Evolutionary conservation across 2,329 filamentous ascomycete genomes (phyloP), one percentile per base, ranked within the genome.

Genomic region (Ascochyta pisi): DNA sequence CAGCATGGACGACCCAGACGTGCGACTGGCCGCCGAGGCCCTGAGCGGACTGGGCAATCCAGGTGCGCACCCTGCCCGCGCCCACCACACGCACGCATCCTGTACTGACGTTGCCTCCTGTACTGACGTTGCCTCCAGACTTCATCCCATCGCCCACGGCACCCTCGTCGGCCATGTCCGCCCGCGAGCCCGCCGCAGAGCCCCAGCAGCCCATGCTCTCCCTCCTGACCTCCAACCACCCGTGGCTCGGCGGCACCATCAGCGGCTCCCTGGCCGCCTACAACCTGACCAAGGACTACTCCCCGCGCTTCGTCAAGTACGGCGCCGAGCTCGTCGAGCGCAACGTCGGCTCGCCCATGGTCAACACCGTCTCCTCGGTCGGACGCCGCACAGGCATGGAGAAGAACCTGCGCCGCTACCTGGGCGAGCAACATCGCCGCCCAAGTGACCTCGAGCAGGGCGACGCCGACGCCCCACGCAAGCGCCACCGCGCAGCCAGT

Each of bases 291-390:
- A 97, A 98, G 76, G 91, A 93, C 64, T 96, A 94, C 68, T 96
- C 92, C 1, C 92, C 94, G 0, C 85, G 90, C 2, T 91, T 97
- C 71, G 92, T 83, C n/a, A 78, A 91, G 74, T 90, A 90, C n/a
- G 86, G 92, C 58, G 94, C 91, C 44, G 92, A 96, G 73, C 92
- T 96, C 67, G 88, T 97, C 19, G 94, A 98, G 75, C 89, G 91
- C 42, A 94, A 91, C 64, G 86, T 96, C 47, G 91, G 84, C 12
- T 82, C 89, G 1, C 92, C 92, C 1, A 86, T 97, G 48, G 91
- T 91, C 48, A 95, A 91, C 69, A 95, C 91, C 0, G 90, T 96
- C 27, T 90, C 91, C 13, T 90, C 87, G 0, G 90, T 96, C 6
- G 89, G 92, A 27, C 86, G 91, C 27, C 88, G 88, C 29, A 96